Evolutionary conservation across 208 protist species (phyloP), one percentile per base, ranked within the genome.

Genomic region (Leishmania major): DNA sequence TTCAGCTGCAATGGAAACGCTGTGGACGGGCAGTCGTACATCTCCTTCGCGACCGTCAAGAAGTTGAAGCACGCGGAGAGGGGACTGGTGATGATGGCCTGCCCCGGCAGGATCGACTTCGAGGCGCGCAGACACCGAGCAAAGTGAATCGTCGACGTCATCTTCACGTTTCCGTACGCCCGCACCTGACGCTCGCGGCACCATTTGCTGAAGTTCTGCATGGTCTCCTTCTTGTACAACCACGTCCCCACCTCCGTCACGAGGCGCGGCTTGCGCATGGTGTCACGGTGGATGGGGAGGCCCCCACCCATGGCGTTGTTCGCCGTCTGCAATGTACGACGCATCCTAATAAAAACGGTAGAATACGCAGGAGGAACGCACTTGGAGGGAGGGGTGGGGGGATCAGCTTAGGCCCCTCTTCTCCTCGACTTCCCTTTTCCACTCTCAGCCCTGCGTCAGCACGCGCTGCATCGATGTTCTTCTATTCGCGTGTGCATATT

Each of bases 71-170:
- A 94, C 7, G 91, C 86, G 45, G 86, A 88, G 37, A 88, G 75
- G 3, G 94, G 94, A 7, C 77, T 82, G 19, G 92, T 95, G 78
- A 97, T 92, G 84, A 97, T 95, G 35, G 88, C 94, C 78, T 97
- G 79, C 0, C 94, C 94, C 15, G 94, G 94, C 28, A 77, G 64
- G 22, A 97, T 66, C 40, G 81, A 71, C 55, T 82, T 83, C 3
- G 88, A 75, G n/a, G 85, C 85, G 53, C 94, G 92, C 70, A 97
- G 89, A 71, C 92, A 96, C 13, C 94, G 86, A 3, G 93, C 89
- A 76, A 92, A 96, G 77, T 97, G 93, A 51, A 87, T 81, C 1
- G 89, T 92, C 31, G 88, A 87, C 35, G 88, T 88, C 64, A 97
- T 96, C 71, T 90, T 90, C 37, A 97, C 77, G 79, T 94, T 96